Evolutionary conservation across 768 basidiomycete species (phyloP), one percentile per base, ranked within the genome.

Genomic region (Cubamyces lactineus): DNA sequence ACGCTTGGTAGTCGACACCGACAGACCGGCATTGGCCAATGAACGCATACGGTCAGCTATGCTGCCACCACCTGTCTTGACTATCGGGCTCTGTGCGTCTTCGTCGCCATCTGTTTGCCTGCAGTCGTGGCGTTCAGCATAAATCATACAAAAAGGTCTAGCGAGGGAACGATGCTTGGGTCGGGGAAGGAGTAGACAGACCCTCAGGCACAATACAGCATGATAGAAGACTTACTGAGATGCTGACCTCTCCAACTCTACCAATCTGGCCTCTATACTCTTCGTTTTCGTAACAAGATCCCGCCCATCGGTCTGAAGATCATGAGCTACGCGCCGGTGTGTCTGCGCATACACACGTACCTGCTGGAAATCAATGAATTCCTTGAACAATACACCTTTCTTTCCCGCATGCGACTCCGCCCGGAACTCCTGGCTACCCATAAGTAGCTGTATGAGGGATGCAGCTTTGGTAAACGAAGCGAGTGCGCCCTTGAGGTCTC

Each of bases 11-110:
- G 75, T 70, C 52, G 81, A 79, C 17, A 86, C 80, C 12, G 81
- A 77, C 70, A 95, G 74, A 1, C 94, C 94, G 49, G 84, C 86
- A 61, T 84, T 85, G 70, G 88, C 82, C 19, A 96, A 75, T 16
- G 89, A 85, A 66, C 82, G 85, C 75, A 94, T 81, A 52, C 94
- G 84, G 76, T 94, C 93, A 24, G 89, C 89, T 61, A 96, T 92
- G 52, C 85, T 87, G 6, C 80, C 85, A n/a, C 86, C 87, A 2
- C 82, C 58, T 1, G 66, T 67, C 62, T 80, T 80, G 59, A 65
- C 65, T 19, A 70, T 67, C 1, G 64, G 57, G 17, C 62, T 61
- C 23, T 67, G 62, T 45, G 61, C 15, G 13, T 62, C 60, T 6
- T 68, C 67, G 13, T 64, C 63, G 21, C 3, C 23, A 9, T 16